Base-by-base conservation (phyloP, 306 rosid genomes). In the Corylus americana region DNA sequence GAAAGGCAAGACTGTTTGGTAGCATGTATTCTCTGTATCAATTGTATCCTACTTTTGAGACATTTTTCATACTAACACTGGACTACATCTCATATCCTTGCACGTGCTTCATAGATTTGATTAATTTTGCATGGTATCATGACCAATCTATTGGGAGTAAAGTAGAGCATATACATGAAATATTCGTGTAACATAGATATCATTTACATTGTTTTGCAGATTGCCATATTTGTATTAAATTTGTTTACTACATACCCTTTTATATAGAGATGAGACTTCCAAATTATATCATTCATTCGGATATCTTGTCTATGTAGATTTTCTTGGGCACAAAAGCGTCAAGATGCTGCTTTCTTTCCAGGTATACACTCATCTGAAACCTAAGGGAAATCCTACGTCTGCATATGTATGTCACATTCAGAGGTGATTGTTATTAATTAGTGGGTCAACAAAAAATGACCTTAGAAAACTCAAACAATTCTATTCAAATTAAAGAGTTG, bases 271-370 rank as follows among this genome's bases (percentile, higher is more conserved):
- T 67, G 5, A 31, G 39, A 29, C 29, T 63, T 59, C 7, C 69
- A 6, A 63, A 4, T 63, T 14, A 29, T 14, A 13, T 5, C n/a
- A 3, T 63, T 63, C 45, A 1, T 31, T 13, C 12, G 10, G n/a
- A 63, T 5, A 59, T 63, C 29, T 48, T 84, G 35, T 64, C 27
- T 78, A 7, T 74, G 88, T 83, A 89, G 92, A 70, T 83, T 86
- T 74, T 82, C 92, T 2, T 86, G 89, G 92, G 81, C 90, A 39
- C 90, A 89, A 77, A 89, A 74, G 73, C 92, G 89, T 62, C 82
- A n/a, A 66, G 48, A 82, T 80, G 89, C 87, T 72, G 77, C 77
- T 49, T 72, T 86, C 70, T 86, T 89, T 71, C 92, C 92, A 37
- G 92, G 92, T 89, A 80, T 49, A 47, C 17, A 25, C 16, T 9